Evolutionary conservation across 768 basidiomycete species (phyloP).

Genomic region (Naganishia kalamii): DNA sequence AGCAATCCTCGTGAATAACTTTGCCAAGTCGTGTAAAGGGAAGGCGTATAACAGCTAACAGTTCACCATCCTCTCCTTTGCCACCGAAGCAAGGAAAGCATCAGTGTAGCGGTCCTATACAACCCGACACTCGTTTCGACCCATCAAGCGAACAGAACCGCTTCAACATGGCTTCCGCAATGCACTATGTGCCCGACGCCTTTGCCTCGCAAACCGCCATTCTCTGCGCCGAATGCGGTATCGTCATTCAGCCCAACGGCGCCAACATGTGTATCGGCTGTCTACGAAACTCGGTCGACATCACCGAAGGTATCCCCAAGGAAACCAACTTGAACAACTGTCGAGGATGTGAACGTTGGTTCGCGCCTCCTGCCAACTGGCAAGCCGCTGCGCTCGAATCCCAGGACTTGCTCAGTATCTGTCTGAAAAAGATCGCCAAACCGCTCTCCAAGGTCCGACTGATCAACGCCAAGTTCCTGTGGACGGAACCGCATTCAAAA

Average conservation of each 20-base stretch:
- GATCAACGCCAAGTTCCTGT: slow-evolving; percentile 97
- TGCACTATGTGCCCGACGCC: slow-evolving; percentile 42
- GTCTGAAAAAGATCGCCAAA: slow-evolving; percentile 70
- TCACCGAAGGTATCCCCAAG: slow-evolving; percentile 92
- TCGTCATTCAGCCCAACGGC: slow-evolving; percentile 33
- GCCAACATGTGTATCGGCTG: slow-evolving; percentile 41
- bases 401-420: slow-evolving; percentile 77
- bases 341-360: slow-evolving; percentile 90
- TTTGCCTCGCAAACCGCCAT: slow-evolving; percentile 42
- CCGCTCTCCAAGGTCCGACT: slow-evolving; percentile 79
- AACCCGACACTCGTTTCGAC: not conserved
- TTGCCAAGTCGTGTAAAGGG: not conserved
- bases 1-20: slow-evolving; percentile 8
- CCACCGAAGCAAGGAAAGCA: not conserved
- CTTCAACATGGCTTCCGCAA: slow-evolving; percentile 21
- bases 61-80: not conserved
- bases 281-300: slow-evolving; percentile 59
- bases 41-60: not conserved
- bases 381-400: slow-evolving; percentile 79
- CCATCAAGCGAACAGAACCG: not conserved
- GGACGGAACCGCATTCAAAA: slow-evolving; percentile 98
- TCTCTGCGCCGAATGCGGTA: slow-evolving; percentile 46
- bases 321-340: slow-evolving; percentile 85
- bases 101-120: not conserved
- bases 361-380: slow-evolving; percentile 85